Evolutionary conservation across 176 grass and related monocot genomes (phyloP).

Genomic region (Aechmea fasciata): DNA sequence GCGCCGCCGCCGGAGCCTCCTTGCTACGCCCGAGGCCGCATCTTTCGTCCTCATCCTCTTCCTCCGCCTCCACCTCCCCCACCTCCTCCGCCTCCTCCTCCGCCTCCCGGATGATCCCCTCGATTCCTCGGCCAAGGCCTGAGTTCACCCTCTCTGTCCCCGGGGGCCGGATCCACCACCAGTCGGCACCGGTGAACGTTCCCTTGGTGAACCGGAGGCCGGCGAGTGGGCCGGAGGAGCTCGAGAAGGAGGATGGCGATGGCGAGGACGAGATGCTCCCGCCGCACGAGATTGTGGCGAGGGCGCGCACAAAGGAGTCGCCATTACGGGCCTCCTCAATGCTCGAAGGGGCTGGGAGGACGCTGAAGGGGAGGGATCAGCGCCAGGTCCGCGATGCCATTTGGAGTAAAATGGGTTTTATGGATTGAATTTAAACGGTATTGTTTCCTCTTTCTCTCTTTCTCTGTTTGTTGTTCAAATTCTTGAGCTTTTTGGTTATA

Average conservation of each 20-base stretch:
- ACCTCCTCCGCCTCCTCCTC: neutral
- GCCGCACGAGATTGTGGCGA: constrained; percentile 19
- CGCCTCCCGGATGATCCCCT: constrained; percentile 1
- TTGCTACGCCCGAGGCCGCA: neutral
- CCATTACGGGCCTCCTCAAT: constrained; percentile 10
- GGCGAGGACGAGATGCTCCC: constrained; percentile 14
- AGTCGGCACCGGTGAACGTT: constrained; percentile 13
- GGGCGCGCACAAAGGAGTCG: constrained; percentile 5
- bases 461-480: neutral
- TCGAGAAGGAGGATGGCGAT: neutral
- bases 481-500: neutral
- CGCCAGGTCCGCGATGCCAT: constrained; percentile 23
- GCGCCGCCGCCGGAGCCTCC: neutral
- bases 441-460: neutral
- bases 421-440: constrained; percentile 9
- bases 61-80: neutral
- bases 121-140: neutral
- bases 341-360: constrained; percentile 22
- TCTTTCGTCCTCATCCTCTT: neutral
- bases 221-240: neutral
- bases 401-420: constrained; percentile 22
- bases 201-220: constrained; percentile 1
- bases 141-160: constrained; percentile 12
- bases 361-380: constrained; percentile 22
- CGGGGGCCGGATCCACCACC: neutral